Evolutionary conservation across 176 grass and related monocot species (phyloP).

Genomic region (Leersia perrieri): DNA sequence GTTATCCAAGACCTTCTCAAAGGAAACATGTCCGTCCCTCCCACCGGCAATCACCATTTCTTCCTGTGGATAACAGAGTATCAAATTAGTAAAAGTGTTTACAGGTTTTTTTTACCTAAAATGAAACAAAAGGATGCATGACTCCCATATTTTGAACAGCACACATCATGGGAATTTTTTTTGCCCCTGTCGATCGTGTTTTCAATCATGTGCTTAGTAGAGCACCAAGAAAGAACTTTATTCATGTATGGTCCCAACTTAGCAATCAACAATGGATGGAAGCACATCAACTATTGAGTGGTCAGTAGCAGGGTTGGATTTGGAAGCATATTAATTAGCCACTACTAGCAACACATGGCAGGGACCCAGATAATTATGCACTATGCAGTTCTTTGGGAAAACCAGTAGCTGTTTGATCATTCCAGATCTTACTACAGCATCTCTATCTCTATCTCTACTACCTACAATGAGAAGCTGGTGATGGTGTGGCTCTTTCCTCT

Average conservation of each 20-base stretch:
- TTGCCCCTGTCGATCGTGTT: slow-evolving; percentile 29
- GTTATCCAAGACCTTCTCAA: neutral
- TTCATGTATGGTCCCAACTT: slow-evolving; percentile 33
- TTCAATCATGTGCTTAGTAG: slow-evolving; percentile 37
- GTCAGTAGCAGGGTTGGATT: slow-evolving; percentile 31
- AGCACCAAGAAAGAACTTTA: slow-evolving; percentile 40
- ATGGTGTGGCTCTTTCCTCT: neutral
- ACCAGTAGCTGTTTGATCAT: slow-evolving; percentile 25
- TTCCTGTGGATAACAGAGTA: slow-evolving; percentile 23
- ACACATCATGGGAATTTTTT: neutral
- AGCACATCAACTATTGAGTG: slow-evolving; percentile 48
- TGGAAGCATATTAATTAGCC: slow-evolving; percentile 38
- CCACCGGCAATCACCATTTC: slow-evolving; percentile 25
- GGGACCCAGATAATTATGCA: slow-evolving; percentile 31
- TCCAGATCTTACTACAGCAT: neutral
- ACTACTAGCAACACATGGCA: slow-evolving; percentile 36
- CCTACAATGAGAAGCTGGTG: neutral
- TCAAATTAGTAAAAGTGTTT: slow-evolving; percentile 17
- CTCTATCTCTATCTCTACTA: neutral
- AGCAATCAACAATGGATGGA: slow-evolving; percentile 34
- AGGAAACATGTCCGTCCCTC: neutral
- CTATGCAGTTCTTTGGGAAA: slow-evolving; percentile 33
- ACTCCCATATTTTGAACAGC: slow-evolving; percentile 26
- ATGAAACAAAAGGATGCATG: neutral
- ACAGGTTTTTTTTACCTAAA: slow-evolving; percentile 30